Evolutionary conservation across 2,329 filamentous ascomycete species (phyloP).

Genomic region (Aspergillus chevalieri): DNA sequence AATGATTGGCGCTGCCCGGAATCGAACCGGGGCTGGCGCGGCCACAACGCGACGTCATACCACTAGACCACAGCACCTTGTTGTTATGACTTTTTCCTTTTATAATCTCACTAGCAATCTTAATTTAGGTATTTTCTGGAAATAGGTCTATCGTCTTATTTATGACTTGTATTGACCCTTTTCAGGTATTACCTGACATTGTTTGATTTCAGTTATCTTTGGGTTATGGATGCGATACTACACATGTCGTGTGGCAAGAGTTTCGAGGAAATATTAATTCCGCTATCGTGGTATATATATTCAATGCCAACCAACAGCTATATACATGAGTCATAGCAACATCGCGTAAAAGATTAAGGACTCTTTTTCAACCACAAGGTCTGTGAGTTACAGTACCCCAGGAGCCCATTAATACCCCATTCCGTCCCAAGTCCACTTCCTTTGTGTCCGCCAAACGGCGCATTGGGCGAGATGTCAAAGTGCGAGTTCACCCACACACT

Average conservation of each 20-base stretch:
- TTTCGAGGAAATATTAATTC: no score
- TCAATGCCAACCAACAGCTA: not conserved
- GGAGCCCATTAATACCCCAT: slow-evolving; percentile 37
- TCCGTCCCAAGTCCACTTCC: slow-evolving; percentile 48
- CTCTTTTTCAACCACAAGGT: slow-evolving; percentile 26
- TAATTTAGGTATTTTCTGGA: no score
- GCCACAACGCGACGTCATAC: not conserved
- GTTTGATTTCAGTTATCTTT: no score
- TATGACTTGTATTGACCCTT: no score
- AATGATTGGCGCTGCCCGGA: not conserved
- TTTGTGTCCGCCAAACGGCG: slow-evolving; percentile 49
- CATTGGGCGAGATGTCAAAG: slow-evolving; percentile 21
- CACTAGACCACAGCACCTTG: slow-evolving; percentile 1
- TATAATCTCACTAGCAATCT: no score
- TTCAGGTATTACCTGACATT: no score
- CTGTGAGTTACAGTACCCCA: slow-evolving; percentile 36
- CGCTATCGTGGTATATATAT: no score
- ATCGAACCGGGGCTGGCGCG: slow-evolving; percentile 1
- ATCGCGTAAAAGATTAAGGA: not conserved
- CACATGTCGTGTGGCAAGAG: no score
- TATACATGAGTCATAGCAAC: not conserved
- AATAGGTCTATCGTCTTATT: no score
- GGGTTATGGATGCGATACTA: no score
- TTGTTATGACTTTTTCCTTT: not conserved
- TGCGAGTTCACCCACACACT: slow-evolving; percentile 55